Evolutionary conservation across 495 filamentous ascomycete species (phyloP), one percentile per base, ranked within the genome.

Genomic region (Diplogelasinospora grovesii): DNA sequence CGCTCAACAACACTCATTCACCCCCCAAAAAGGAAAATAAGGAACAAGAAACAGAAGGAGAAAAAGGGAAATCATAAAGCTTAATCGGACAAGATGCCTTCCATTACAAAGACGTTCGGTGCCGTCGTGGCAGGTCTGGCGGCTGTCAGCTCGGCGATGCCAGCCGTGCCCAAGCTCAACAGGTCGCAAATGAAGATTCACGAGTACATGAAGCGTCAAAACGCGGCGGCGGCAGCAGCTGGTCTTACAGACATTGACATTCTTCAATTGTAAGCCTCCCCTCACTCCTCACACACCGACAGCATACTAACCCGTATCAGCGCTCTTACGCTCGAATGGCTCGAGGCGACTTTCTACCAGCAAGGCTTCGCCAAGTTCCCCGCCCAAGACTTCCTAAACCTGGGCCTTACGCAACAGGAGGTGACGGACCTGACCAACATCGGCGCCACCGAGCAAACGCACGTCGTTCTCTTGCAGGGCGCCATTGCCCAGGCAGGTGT

Each of bases 221-320:
- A 73, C 44, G 69, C 67, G 4, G 68, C 71, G 0, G 73, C 72
- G 16, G 69, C 71, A 8, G 63, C 65, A 10, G 49, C 63, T 16
- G 76, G 70, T 18, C 54, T 84, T 37, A 67, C 61, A 11, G 80
- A 84, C 58, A 53, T 81, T 32, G 79, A 83, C 53, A 83, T 84
- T 44, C 70, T 84, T 14, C 76, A 84, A 72, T 84, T 84, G 80
- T 84, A 69, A 58, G 77, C 9, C 5, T 13, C 13, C 37, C 16
- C 13, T 10, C 5, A 32, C 20, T 8, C n/a, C 20, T 8, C 25
- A 10, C n/a, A 19, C 13, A 1, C 13, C 1, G 13, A 15, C 8
- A 20, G 19, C 44, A 53, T 39, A 61, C 49, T 37, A 42, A 59
- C 32, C 13, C 37, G n/a, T 14, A 21, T 21, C 43, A 80, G 77